These are phyloP conservation scores for Pseudovirgaria hyperparasitica DNA, from an alignment of 2,329 filamentous ascomycete species.

Conservation along the genomic window DNA sequence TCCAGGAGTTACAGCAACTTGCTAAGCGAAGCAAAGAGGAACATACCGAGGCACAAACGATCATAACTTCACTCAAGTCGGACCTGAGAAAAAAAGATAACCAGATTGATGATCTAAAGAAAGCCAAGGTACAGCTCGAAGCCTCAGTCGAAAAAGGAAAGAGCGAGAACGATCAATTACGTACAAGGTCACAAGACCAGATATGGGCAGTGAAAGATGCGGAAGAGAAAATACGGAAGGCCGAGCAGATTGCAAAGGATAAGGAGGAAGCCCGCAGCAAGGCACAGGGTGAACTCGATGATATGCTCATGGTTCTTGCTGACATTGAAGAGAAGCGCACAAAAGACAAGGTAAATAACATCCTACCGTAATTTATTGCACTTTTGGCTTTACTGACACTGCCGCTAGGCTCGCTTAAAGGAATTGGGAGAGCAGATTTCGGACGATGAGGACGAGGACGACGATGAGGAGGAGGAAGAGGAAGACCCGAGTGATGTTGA, in stretches of 20 bases:
- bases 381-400: background rate
- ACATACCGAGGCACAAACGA: conserved; percentile 11
- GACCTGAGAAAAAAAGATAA: conserved; percentile 9
- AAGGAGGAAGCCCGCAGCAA: conserved; percentile 24
- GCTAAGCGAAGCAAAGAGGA: conserved; percentile 15
- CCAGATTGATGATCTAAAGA: conserved; percentile 28
- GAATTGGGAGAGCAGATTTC: conserved; percentile 31
- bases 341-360: conserved; percentile 22
- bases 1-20: conserved; percentile 14
- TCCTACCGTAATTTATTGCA: background rate
- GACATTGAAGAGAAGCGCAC: conserved; percentile 34
- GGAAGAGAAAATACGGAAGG: conserved; percentile 30
- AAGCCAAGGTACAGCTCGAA: conserved; percentile 14
- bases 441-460: conserved; percentile 27
- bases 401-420: conserved; percentile 31
- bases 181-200: conserved; percentile 31
- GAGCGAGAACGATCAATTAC: conserved; percentile 27
- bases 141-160: conserved; percentile 12
- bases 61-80: conserved; percentile 12
- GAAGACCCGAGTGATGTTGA: conserved; percentile 27
- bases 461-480: conserved; percentile 28
- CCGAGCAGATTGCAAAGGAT: conserved; percentile 22
- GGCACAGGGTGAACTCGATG: conserved; percentile 32
- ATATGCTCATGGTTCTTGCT: conserved; percentile 34
- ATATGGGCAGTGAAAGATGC: conserved; percentile 31